Conservation (phyloP, 2,329 filamentous ascomycete species). For the Pestalotiopsis sp. region DNA sequence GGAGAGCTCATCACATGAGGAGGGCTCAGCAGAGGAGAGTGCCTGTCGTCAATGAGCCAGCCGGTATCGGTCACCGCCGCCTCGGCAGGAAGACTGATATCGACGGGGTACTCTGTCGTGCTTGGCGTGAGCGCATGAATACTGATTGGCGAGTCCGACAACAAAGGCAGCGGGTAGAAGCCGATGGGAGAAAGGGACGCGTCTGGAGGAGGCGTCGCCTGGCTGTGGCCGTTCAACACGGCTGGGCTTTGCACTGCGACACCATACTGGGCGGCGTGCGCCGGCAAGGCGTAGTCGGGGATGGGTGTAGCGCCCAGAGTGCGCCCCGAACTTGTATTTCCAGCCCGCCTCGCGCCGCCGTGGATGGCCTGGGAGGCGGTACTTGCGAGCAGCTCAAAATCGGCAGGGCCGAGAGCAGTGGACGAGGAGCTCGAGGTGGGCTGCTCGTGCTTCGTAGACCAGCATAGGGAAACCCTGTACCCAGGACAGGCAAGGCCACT, state of each 20-base stretch:
- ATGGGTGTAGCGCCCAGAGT: not conserved
- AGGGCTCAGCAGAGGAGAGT: not conserved
- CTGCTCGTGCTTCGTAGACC: slow-evolving; percentile 14
- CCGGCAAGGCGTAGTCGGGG: not conserved
- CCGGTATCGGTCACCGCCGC: not conserved
- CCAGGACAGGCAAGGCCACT: slow-evolving; percentile 9
- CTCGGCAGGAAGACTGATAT: not conserved
- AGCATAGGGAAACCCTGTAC: slow-evolving; percentile 8
- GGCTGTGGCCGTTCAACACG: not conserved
- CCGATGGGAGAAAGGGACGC: not conserved
- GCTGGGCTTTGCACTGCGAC: not conserved
- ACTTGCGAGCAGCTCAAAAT: slow-evolving; percentile 8
- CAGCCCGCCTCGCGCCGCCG: not conserved
- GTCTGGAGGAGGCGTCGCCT: not conserved
- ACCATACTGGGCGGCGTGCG: not conserved
- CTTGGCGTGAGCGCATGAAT: not conserved
- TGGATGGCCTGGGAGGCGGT: slow-evolving; percentile 8
- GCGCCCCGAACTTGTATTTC: not conserved
- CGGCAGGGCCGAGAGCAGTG: not conserved
- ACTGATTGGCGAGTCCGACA: not conserved
- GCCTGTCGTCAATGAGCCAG: not conserved
- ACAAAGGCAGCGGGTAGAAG: not conserved
- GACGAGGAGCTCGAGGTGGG: not conserved
- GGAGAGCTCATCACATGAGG: slow-evolving; percentile 1
- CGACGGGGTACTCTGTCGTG: not conserved